Conservation (phyloP, 768 basidiomycete species). For the Chiua virens region DNA sequence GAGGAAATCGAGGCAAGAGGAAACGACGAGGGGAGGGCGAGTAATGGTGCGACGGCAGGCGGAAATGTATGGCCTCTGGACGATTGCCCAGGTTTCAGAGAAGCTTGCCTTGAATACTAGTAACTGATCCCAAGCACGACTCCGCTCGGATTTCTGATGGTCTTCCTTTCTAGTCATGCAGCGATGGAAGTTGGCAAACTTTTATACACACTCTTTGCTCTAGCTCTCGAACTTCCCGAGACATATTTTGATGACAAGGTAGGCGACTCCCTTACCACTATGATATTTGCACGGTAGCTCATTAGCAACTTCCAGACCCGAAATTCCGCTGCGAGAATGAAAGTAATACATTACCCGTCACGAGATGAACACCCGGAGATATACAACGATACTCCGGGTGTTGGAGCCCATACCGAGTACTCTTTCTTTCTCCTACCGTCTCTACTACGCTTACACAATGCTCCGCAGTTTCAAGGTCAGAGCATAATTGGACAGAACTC, state of each 20-base stretch:
- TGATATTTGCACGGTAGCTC: too few species aligned
- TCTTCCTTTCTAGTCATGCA: constrained; percentile 44
- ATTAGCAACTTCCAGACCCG: constrained; percentile 44
- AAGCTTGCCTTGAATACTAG: constrained; percentile 65
- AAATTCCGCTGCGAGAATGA: constrained; percentile 65
- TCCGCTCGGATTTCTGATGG: too few species aligned
- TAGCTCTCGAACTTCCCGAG: constrained; percentile 62
- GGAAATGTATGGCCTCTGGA: constrained; percentile 79
- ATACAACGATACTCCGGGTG: constrained; percentile 70
- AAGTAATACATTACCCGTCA: constrained; percentile 73
- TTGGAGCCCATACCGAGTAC: constrained; percentile 82
- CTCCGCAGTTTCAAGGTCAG: constrained; percentile 44
- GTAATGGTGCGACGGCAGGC: constrained; percentile 62
- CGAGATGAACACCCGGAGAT: constrained; percentile 49
- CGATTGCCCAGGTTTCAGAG: constrained; percentile 58
- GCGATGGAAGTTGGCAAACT: constrained; percentile 51
- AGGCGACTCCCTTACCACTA: too few species aligned
- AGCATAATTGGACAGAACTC: not conserved
- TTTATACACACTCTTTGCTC: constrained; percentile 70
- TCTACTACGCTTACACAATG: constrained; percentile 1
- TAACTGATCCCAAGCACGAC: constrained; percentile 28
- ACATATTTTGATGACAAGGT: constrained; percentile 71
- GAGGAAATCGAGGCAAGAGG: constrained; percentile 48
- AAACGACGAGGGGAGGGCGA: constrained; percentile 26
- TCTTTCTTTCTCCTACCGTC: not conserved